Base-by-base conservation (phyloP, 352 stramenopile species). In the Globisporangium lucens region DNA sequence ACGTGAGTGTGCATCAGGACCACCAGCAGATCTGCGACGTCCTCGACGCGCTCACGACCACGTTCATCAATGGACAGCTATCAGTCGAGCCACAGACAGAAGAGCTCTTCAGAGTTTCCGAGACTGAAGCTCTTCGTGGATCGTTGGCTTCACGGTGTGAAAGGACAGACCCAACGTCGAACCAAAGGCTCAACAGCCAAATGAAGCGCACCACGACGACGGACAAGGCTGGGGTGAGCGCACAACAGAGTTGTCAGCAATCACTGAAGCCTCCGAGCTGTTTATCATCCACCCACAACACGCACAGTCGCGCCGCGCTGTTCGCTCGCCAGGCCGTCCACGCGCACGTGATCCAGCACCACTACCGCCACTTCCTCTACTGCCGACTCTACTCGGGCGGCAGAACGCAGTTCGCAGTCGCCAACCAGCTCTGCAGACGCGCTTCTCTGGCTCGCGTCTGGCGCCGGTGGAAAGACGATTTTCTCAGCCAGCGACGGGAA, bases 281-380 rank as follows among this genome's bases (percentile, higher is more conserved):
- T 33, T 33, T 33, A 12, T 49, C 51, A 35, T 24, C 24, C 24
- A n/a, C 51, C 27, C 17, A 22, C 1, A 59, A 46, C 24, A 24
- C 24, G 33, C 59, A 55, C 53, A 76, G 56, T 69, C 70, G 63
- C 52, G 33, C 56, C 24, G 30, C 64, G 43, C n/a, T 56, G 5
- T 41, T 77, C 41, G 62, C 67, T 10, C 61, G 66, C 10, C 59
- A 76, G 69, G 66, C 63, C 15, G 58, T 77, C 5, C 65, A 73
- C 46, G 69, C 61, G n/a, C 51, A 59, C 20, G 64, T 70, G 22
- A 33, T 80, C 46, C 75, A 80, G 61, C 63, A 65, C 33, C 70
- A 59, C 61, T 29, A 58, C 36, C 72, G 75, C 12, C 38, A 51
- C 6, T 79, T 70, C 22, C 61, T 81, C 20, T 81, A 72, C 41